Conservation (phyloP, 2,329 filamentous ascomycete species). For the Gyromitra esculenta region DNA sequence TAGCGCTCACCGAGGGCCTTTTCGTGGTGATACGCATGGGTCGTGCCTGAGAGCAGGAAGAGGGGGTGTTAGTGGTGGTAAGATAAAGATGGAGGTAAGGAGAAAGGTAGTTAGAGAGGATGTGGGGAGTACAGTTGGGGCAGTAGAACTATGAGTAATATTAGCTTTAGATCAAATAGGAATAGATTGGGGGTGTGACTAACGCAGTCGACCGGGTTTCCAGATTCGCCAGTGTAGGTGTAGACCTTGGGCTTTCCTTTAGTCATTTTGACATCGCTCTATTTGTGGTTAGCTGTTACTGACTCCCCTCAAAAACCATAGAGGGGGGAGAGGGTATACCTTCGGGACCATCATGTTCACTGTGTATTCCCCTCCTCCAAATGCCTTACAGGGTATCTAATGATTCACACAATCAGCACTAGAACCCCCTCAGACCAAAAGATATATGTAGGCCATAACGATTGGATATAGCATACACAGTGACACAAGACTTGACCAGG, state of each 20-base stretch:
- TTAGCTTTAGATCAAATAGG: constrained; percentile 17
- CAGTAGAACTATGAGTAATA: constrained; percentile 36
- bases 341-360: constrained; percentile 48
- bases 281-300: neutral
- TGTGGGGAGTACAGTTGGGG: constrained; percentile 30
- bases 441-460: neutral
- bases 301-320: neutral
- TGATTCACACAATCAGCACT: neutral
- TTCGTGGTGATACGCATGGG: constrained; percentile 45
- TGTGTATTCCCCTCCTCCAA: constrained; percentile 42
- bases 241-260: constrained; percentile 44
- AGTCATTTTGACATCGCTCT: constrained; percentile 43
- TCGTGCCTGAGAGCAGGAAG: constrained; percentile 13
- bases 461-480: constrained; percentile 19
- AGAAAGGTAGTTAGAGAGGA: neutral
- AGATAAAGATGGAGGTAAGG: constrained; percentile 5
- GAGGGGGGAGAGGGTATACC: neutral
- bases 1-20: constrained; percentile 35
- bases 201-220: constrained; percentile 46
- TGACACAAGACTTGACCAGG: constrained; percentile 44
- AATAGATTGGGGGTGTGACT: neutral
- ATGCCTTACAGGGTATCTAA: constrained; percentile 39
- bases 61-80: neutral
- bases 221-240: constrained; percentile 42
- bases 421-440: neutral